Conservation (phyloP, 1,284 basidiomycete genomes). For the Leccinum subspadiceum region DNA sequence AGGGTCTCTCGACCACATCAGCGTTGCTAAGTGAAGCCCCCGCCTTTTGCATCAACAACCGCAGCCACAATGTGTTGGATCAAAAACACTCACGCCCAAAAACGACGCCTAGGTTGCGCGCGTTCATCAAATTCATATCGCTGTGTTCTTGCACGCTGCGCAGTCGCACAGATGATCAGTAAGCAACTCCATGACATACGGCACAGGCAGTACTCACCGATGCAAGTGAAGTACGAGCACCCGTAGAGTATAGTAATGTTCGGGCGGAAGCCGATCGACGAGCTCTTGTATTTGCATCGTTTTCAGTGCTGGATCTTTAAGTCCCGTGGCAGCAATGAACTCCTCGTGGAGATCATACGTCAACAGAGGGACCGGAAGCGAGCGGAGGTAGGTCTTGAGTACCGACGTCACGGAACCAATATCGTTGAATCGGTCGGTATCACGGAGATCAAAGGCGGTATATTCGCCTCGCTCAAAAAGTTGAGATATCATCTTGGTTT, state of each 20-base stretch:
- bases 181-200: not conserved
- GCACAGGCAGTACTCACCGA: slow-evolving; percentile 46
- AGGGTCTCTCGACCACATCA: slow-evolving; percentile 88
- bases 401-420: slow-evolving; percentile 96
- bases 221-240: slow-evolving; percentile 86
- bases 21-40: slow-evolving; percentile 63
- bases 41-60: not conserved
- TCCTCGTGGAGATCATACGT: slow-evolving; percentile 91
- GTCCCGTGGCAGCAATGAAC: slow-evolving; percentile 76
- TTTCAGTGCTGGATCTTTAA: slow-evolving; percentile 65
- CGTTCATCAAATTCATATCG: slow-evolving; percentile 89
- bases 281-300: slow-evolving; percentile 65
- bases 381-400: slow-evolving; percentile 95
- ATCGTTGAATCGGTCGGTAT: slow-evolving; percentile 92
- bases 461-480: slow-evolving; percentile 95
- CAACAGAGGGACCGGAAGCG: slow-evolving; percentile 85
- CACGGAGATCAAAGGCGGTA: slow-evolving; percentile 81
- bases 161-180: slow-evolving; percentile 5
- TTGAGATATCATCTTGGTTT: slow-evolving; percentile 91
- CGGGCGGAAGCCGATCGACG: slow-evolving; percentile 76
- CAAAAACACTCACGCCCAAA: slow-evolving; percentile 83
- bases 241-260: slow-evolving; percentile 86
- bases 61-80: slow-evolving; percentile 9
- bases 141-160: slow-evolving; percentile 67
- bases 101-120: slow-evolving; percentile 97